Percentiles rank a stretch among this genome's conserved stretches.
Evolutionary conservation across 805 yeast genomes (phyloP).

Genomic region (Saturnispora galanensis): DNA sequence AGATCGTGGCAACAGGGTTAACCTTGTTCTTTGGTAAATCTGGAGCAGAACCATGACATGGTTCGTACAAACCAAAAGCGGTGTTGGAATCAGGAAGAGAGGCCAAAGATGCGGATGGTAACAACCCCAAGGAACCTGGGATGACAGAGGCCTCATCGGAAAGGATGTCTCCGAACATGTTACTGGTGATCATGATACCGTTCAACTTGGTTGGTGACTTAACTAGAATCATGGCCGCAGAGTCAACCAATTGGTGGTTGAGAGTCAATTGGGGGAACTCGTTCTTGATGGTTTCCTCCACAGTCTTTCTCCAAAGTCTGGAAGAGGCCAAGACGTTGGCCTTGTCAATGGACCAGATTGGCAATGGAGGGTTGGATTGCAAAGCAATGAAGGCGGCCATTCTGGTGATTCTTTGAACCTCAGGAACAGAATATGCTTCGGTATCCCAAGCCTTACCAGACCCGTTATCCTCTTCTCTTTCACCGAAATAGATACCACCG

Average conservation of each 20-base stretch:
- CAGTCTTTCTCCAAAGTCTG: constrained; percentile 92
- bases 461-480: constrained; percentile 85
- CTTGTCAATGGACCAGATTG: constrained; percentile 93
- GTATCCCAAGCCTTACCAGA: constrained; percentile 86
- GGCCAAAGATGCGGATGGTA: constrained; percentile 94
- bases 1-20: constrained; percentile 90
- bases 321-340: constrained; percentile 96
- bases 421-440: constrained; percentile 83
- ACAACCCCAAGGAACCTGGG: constrained; percentile 92
- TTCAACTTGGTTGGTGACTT: constrained; percentile 86
- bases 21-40: constrained; percentile 82
- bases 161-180: constrained; percentile 98
- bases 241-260: constrained; percentile 93
- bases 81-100: constrained; percentile 92
- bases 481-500: constrained; percentile 97
- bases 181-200: constrained; percentile 86
- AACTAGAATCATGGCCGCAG: constrained; percentile 96
- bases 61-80: constrained; percentile 95
- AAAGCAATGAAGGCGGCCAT: constrained; percentile 97
- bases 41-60: constrained; percentile 98
- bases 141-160: constrained; percentile 97
- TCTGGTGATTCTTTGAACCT: constrained; percentile 90
- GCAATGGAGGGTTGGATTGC: constrained; percentile 88
- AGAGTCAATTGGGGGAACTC: constrained; percentile 86
- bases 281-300: constrained; percentile 67